Base-by-base conservation (phyloP, 2,329 filamentous ascomycete genomes). In the Fusarium anguioides region DNA sequence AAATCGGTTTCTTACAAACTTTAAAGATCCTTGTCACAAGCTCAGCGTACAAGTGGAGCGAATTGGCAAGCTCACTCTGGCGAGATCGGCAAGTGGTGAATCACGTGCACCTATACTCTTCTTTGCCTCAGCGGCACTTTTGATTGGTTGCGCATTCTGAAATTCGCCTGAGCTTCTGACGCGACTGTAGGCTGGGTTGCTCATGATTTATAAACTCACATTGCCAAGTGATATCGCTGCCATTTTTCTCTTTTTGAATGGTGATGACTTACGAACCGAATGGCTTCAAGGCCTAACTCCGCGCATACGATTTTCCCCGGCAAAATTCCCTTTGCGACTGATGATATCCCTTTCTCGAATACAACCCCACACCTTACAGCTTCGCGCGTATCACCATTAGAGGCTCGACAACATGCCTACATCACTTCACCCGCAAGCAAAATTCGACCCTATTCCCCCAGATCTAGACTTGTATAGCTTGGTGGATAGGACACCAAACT, bases 391-490 rank as follows among this genome's bases (percentile, higher is more conserved):
- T 53, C 52, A 46, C 29, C 15, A 33, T 17, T 36, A 11, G 18
- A 53, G 49, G 29, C 31, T 18, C 52, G 56, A 62, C 72, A 85
- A 74, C 26, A 97, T 97, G 94, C 91, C 92, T 53, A 81, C 84
- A 17, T 85, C 91, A 15, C 83, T 90, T 59, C 89, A 94, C 72
- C 93, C 93, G 1, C 90, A 93, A 75, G 93, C 94, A 17, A 93
- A 94, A 49, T 98, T 98, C 78, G 93, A 97, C 77, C 94, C 95
- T 2, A 92, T 98, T 44, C 87, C 94, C 0, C 94, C 94, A 0
- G 88, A 95, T 74, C 87, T 98, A 57, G 91, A 98, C 75, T 83
- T 98, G 17, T 81, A 87, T 36, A 80, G 81, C 2, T 83, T 98
- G 3, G 92, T 98, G 17, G 90, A 96, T 57, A 85, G 86, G 10